A percentile compares a stretch with the other conserved stretches of the same genome.
These are phyloP conservation scores for Marasmius oreades DNA, from an alignment of 1,284 basidiomycete species.

Conservation along the genomic window DNA sequence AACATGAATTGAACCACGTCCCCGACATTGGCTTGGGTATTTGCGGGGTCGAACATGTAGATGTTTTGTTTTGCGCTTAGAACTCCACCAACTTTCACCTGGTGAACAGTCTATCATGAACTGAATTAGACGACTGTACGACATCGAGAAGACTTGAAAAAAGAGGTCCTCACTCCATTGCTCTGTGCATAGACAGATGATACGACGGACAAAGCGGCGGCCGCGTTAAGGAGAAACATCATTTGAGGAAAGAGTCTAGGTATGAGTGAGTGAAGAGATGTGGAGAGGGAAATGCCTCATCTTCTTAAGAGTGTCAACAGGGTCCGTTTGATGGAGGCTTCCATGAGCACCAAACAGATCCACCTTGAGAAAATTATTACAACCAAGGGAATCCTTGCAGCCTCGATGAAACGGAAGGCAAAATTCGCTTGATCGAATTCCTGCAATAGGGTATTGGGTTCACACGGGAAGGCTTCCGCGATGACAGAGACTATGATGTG, in stretches of 20 bases:
- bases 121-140: too few relatives aligned
- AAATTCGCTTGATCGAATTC: not conserved
- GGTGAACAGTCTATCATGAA: not conserved
- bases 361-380: not conserved
- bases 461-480: not conserved
- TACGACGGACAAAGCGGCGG: not conserved
- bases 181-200: not conserved
- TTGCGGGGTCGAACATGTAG: not conserved
- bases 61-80: not conserved
- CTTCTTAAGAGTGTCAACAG: not conserved
- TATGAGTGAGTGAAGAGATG: not conserved
- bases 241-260: not conserved
- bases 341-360: not conserved
- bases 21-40: conserved; percentile 9
- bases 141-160: not conserved
- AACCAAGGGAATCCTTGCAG: not conserved
- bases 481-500: not conserved
- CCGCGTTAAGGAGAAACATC: not conserved
- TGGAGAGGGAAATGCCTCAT: not conserved
- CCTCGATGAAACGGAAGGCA: not conserved
- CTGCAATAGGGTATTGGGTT: not conserved
- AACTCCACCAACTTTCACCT: not conserved
- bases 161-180: not conserved
- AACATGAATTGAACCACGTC: conserved; percentile 10
- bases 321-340: not conserved